Evolutionary conservation across 441 rosid genomes (phyloP).

Genomic region (Eugenia klotzschiana): DNA sequence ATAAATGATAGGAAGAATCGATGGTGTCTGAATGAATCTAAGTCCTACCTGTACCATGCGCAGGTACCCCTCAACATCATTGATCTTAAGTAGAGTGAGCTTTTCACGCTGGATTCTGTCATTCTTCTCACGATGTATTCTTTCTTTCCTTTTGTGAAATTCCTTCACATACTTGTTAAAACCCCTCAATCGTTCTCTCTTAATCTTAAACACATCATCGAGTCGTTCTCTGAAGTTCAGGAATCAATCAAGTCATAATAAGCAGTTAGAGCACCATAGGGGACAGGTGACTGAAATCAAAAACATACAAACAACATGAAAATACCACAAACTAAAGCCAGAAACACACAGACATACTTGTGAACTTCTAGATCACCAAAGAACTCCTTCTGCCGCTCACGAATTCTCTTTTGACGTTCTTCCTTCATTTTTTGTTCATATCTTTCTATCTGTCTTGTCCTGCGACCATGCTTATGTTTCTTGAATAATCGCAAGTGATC

Average conservation of each 20-base stretch:
- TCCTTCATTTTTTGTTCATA: constrained; percentile 90
- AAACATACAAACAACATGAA: not conserved
- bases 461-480: constrained; percentile 88
- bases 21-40: not conserved
- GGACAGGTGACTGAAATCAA: not conserved
- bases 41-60: constrained; percentile 88
- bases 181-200: constrained; percentile 87
- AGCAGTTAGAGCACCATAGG: not conserved
- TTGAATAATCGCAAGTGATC: constrained; percentile 65
- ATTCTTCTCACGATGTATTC: constrained; percentile 85
- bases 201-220: constrained; percentile 65
- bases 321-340: not conserved
- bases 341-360: constrained; percentile 33
- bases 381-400: constrained; percentile 95
- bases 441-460: constrained; percentile 77
- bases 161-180: constrained; percentile 81
- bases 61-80: constrained; percentile 95
- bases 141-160: constrained; percentile 87
- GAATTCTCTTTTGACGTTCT: constrained; percentile 87
- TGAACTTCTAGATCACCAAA: constrained; percentile 86
- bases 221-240: constrained; percentile 60
- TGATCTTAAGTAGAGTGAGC: constrained; percentile 80
- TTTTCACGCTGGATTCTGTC: constrained; percentile 96
- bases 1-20: constrained; percentile 1
- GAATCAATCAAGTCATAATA: constrained; percentile 10